These are phyloP conservation scores for Begonia fuchsioides DNA, from an alignment of 306 rosid genomes.

Conservation along the genomic window DNA sequence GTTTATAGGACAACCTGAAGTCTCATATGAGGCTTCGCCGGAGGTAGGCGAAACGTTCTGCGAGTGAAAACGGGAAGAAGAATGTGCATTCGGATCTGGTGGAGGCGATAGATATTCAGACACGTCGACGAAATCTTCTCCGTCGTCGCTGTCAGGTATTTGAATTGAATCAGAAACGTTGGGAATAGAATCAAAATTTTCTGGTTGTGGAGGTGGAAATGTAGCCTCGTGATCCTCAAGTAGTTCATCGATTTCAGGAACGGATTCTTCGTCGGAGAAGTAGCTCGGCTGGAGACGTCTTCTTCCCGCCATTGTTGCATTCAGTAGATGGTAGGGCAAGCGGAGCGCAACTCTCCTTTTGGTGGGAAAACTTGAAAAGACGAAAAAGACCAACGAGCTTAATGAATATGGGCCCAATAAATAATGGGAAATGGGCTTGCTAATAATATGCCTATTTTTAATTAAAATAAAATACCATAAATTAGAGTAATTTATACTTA, in stretches of 20 bases:
- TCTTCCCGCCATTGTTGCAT: constrained; percentile 20
- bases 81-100: constrained; percentile 4
- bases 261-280: constrained; percentile 26
- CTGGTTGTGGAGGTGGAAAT: constrained; percentile 8
- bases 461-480: no score
- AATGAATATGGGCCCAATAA: no score
- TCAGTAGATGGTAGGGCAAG: no score
- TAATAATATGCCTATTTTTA: no score
- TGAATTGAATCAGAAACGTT: constrained; percentile 23
- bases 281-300: constrained; percentile 45
- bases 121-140: constrained; percentile 41
- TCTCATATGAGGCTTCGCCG: not conserved
- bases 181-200: constrained; percentile 11
- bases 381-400: no score
- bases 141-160: constrained; percentile 37
- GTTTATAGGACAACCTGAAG: constrained; percentile 29
- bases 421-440: no score
- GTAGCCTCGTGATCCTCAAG: constrained; percentile 6
- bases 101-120: constrained; percentile 39
- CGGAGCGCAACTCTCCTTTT: no score
- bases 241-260: constrained; percentile 3
- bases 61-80: constrained; percentile 2
- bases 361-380: no score
- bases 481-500: no score
- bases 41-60: no score